phyloP scores from a whole-genome alignment of 805 yeast genomes.

The Kazachstania taianensis region DNA sequence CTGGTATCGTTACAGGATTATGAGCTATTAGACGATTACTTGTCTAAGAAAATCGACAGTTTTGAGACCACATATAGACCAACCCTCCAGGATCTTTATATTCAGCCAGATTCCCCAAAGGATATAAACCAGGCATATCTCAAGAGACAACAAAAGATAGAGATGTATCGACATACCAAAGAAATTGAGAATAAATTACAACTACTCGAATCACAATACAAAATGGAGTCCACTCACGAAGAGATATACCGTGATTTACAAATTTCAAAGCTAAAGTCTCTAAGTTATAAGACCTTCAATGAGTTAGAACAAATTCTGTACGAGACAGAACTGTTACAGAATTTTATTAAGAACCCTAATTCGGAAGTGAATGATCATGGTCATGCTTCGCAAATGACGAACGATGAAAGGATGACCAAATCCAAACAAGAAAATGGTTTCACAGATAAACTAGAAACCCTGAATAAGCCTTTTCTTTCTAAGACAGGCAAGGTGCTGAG shows the following conservation, averaged over 20 bases:
- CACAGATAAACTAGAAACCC: conserved; percentile 53
- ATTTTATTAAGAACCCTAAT: conserved; percentile 27
- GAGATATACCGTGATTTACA: conserved; percentile 49
- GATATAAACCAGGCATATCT: conserved; percentile 24
- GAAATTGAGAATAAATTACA: conserved; percentile 38
- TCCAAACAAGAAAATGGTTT: conserved; percentile 38
- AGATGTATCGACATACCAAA: conserved; percentile 51
- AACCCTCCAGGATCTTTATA: conserved; percentile 24
- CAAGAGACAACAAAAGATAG: conserved; percentile 66
- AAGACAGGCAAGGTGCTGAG: conserved; percentile 68
- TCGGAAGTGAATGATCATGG: background rate
- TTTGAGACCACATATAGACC: conserved; percentile 36
- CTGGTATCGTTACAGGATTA: conserved; percentile 38
- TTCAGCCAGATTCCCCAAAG: conserved; percentile 11
- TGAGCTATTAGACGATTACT: conserved; percentile 32
- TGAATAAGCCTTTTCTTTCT: conserved; percentile 45
- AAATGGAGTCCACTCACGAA: conserved; percentile 42
- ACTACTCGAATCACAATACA: conserved; percentile 30
- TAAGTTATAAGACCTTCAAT: conserved; percentile 43
- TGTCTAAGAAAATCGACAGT: conserved; percentile 31
- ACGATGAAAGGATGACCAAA: conserved; percentile 2
- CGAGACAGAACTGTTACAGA: conserved; percentile 56
- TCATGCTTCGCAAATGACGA: too few relatives aligned
- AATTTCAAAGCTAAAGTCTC: conserved; percentile 43
- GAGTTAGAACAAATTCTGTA: conserved; percentile 47